These are phyloP conservation scores for Neckera pumila DNA, from an alignment of 225 moss, liverwort and hornwort genomes.

Conservation along the genomic window DNA sequence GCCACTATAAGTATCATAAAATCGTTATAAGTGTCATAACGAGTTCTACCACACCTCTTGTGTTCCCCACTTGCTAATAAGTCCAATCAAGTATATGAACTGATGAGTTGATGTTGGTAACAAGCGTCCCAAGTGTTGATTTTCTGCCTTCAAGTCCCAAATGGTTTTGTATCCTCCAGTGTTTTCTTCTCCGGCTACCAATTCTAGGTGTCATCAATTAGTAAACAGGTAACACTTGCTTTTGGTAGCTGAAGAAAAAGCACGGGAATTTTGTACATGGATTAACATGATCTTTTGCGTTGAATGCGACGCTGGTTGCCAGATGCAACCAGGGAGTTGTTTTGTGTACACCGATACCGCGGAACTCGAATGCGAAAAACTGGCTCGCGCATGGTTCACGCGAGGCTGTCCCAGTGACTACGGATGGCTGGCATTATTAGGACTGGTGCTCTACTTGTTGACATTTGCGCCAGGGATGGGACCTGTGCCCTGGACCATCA, in stretches of 20 bases:
- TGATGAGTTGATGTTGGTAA: neutral
- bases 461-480: constrained; percentile 96
- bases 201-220: neutral
- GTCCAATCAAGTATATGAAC: neutral
- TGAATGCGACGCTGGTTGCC: neutral
- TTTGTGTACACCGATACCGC: constrained; percentile 7
- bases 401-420: constrained; percentile 81
- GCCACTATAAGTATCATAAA: neutral
- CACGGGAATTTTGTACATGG: neutral
- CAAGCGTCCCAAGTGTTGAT: neutral
- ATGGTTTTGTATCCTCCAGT: neutral
- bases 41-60: neutral
- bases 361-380: neutral
- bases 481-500: constrained; percentile 94
- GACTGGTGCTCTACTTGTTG: constrained; percentile 64
- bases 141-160: neutral
- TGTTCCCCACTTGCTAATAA: neutral
- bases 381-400: constrained; percentile 55
- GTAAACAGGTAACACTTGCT: neutral
- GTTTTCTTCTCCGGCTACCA: neutral
- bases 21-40: neutral
- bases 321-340: constrained; percentile 80
- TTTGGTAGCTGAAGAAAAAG: too few species aligned
- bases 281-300: neutral
- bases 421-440: constrained; percentile 76